phyloP scores from a whole-genome alignment of 2,329 filamentous ascomycete genomes.

The Grosmannia huntii region DNA sequence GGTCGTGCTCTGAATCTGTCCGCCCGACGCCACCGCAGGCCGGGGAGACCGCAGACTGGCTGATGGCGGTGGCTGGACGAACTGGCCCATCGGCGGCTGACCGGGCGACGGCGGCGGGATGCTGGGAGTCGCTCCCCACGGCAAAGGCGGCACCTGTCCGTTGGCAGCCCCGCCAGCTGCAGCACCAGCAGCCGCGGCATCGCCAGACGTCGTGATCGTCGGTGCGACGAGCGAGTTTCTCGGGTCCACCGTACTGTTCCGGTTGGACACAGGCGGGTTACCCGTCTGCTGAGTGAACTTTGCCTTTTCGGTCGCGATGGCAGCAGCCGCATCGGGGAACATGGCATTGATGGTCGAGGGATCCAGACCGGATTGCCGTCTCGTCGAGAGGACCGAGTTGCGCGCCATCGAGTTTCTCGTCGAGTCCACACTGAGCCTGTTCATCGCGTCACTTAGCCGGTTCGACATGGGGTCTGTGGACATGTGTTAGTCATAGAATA shows the following conservation, averaged over 20 bases:
- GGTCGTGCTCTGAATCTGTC: conserved; percentile 72
- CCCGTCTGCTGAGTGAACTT: conserved; percentile 95
- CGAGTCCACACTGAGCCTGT: conserved; percentile 78
- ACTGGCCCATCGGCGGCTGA: conserved; percentile 85
- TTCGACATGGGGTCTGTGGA: conserved; percentile 85
- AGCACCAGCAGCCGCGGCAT: conserved; percentile 47
- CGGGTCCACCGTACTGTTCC: conserved; percentile 76
- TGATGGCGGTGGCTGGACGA: conserved; percentile 68
- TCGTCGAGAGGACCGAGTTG: conserved; percentile 65
- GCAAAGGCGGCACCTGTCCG: conserved; percentile 58
- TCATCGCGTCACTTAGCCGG: conserved; percentile 91
- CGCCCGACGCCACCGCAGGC: conserved; percentile 52
- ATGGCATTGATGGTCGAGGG: conserved; percentile 91
- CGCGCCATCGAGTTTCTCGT: conserved; percentile 78
- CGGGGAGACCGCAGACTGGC: conserved; percentile 70
- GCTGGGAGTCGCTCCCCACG: conserved; percentile 55
- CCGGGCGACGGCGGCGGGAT: conserved; percentile 67
- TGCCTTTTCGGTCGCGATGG: conserved; percentile 96
- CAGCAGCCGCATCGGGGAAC: conserved; percentile 96
- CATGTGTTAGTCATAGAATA: conserved; percentile 11
- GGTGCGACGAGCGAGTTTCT: conserved; percentile 63
- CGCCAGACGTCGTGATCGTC: conserved; percentile 57
- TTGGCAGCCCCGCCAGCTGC: conserved; percentile 50
- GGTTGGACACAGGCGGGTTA: conserved; percentile 77
- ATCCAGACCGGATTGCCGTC: conserved; percentile 91